phyloP scores from a whole-genome alignment of 495 filamentous ascomycete genomes.

The Tetracladium setigerum region DNA sequence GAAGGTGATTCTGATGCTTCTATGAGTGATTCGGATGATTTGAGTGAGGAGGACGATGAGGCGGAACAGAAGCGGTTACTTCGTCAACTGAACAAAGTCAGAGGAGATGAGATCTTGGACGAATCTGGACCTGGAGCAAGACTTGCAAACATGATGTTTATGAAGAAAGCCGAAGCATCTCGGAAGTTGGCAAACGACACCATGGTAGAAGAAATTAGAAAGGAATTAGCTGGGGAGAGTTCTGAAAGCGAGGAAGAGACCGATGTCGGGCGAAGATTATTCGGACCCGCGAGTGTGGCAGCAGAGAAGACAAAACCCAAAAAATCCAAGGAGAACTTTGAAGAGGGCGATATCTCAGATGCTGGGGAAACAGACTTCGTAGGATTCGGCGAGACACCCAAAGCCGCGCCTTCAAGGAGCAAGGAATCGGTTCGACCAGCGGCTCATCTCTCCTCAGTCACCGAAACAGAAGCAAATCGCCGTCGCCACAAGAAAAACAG shows the following conservation, averaged over 20 bases:
- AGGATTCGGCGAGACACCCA: constrained; percentile 5
- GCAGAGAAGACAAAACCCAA: constrained; percentile 2
- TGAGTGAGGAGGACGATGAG: constrained; percentile 42
- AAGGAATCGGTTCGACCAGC: constrained; percentile 5
- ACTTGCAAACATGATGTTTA: constrained; percentile 77
- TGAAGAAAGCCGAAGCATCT: constrained; percentile 77
- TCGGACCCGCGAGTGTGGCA: constrained; percentile 39
- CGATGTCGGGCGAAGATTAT: constrained; percentile 57
- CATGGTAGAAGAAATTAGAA: constrained; percentile 63
- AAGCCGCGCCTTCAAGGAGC: neutral
- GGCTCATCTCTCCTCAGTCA: constrained; percentile 27
- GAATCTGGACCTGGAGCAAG: constrained; percentile 33
- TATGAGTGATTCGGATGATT: constrained; percentile 37
- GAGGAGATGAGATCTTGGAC: constrained; percentile 32
- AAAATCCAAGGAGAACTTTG: constrained; percentile 42
- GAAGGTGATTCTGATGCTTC: constrained; percentile 53
- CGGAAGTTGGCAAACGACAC: constrained; percentile 75
- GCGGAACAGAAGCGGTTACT: constrained; percentile 50
- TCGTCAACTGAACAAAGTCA: constrained; percentile 43
- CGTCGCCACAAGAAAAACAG: constrained; percentile 28
- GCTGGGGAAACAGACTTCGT: constrained; percentile 9
- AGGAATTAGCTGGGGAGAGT: constrained; percentile 57
- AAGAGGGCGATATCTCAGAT: constrained; percentile 37
- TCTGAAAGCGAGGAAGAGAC: constrained; percentile 47
- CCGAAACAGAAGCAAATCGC: constrained; percentile 16